Conservation (phyloP, 2,329 filamentous ascomycete species). For the Fusarium sp. region DNA sequence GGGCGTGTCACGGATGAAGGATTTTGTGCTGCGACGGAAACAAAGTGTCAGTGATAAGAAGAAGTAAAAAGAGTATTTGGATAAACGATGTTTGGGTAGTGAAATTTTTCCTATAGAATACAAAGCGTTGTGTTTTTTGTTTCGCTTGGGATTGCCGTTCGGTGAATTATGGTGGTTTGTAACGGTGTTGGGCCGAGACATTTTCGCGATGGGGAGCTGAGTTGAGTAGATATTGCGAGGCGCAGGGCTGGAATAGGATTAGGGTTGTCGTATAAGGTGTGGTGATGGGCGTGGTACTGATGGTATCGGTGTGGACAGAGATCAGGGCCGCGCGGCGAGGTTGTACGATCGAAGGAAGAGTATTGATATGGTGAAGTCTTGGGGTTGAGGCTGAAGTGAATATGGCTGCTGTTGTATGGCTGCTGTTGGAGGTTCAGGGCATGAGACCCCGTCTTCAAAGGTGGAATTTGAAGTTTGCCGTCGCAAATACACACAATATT, state of each 20-base stretch:
- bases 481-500: not conserved
- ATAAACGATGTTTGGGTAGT: slow-evolving; percentile 18
- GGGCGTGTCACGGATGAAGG: slow-evolving; percentile 25
- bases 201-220: slow-evolving; percentile 11
- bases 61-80: slow-evolving; percentile 30
- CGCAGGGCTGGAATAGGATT: not conserved
- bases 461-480: rapidly evolving
- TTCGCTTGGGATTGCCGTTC: slow-evolving; percentile 8
- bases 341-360: not conserved
- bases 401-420: not conserved
- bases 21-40: slow-evolving; percentile 23
- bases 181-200: slow-evolving; percentile 18
- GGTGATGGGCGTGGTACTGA: not conserved
- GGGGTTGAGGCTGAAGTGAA: not conserved
- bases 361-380: not conserved
- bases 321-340: slow-evolving; percentile 21
- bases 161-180: slow-evolving; percentile 4
- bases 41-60: slow-evolving; percentile 22
- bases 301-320: not conserved
- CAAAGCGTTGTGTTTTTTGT: slow-evolving; percentile 23
- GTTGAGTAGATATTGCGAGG: not conserved
- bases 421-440: rapidly evolving
- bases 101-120: slow-evolving; percentile 20
- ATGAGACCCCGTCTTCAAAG: rapidly evolving
- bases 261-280: not conserved